phyloP scores from a whole-genome alignment of 805 yeast species.

The Wickerhamomyces tratensis region DNA sequence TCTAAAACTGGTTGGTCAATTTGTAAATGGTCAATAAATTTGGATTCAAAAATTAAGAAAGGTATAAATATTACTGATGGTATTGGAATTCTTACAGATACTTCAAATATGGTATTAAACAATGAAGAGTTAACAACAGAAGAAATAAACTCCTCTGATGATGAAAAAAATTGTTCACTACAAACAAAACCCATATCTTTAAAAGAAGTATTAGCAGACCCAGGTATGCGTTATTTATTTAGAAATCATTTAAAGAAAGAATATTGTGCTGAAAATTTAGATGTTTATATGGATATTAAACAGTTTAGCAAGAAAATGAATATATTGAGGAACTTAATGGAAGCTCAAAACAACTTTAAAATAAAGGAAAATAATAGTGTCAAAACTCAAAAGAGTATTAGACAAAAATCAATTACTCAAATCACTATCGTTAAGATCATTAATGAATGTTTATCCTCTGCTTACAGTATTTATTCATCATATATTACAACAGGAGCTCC shows the following conservation, averaged over 20 bases:
- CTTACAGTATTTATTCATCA: constrained; percentile 55
- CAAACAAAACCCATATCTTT: constrained; percentile 8
- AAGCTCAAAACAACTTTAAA: constrained; percentile 12
- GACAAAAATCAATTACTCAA: constrained; percentile 18
- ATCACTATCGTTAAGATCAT: constrained; percentile 34
- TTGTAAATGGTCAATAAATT: constrained; percentile 22
- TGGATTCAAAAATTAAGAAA: neutral
- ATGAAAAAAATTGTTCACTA: constrained; percentile 3
- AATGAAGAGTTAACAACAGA: constrained; percentile 5
- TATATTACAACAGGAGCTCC: constrained; percentile 62
- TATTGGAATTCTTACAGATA: constrained; percentile 8
- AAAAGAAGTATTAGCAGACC: constrained; percentile 49
- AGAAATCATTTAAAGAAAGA: constrained; percentile 53
- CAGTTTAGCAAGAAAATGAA: constrained; percentile 39
- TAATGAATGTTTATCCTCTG: constrained; percentile 47
- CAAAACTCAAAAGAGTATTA: neutral
- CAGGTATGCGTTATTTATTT: constrained; percentile 65
- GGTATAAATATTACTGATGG: constrained; percentile 7
- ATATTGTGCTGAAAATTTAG: constrained; percentile 68
- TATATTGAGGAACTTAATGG: constrained; percentile 30
- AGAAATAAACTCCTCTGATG: constrained; percentile 8
- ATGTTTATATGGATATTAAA: constrained; percentile 53
- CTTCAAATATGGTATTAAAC: constrained; percentile 8
- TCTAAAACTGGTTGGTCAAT: constrained; percentile 31
- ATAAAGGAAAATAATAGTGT: constrained; percentile 3